These are phyloP conservation scores for Osmozyma mogii DNA, from an alignment of 805 yeast species.

Conservation along the genomic window DNA sequence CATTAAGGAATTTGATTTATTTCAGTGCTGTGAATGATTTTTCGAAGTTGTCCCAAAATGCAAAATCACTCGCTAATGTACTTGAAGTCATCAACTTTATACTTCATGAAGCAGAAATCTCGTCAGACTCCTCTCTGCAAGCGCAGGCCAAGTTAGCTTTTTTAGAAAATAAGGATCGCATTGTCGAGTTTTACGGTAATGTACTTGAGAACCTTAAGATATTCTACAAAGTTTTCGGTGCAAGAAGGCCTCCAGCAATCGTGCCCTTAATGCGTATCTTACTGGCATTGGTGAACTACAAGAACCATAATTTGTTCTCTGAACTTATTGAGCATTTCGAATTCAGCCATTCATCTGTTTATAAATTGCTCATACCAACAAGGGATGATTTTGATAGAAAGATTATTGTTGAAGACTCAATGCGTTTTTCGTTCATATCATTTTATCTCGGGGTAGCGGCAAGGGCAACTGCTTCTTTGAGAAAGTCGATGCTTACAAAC, in stretches of 20 bases:
- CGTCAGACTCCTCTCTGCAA: slow-evolving; percentile 4
- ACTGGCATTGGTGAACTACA: slow-evolving; percentile 40
- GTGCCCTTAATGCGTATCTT: slow-evolving; percentile 57
- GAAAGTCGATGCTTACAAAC: slow-evolving; percentile 59
- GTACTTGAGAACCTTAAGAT: slow-evolving; percentile 50
- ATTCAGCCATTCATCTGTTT: slow-evolving; percentile 50
- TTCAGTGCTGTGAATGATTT: slow-evolving; percentile 45
- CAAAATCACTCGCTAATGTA: slow-evolving; percentile 25
- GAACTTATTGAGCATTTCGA: slow-evolving; percentile 64
- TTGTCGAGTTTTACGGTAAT: slow-evolving; percentile 37
- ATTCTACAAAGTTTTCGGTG: slow-evolving; percentile 59
- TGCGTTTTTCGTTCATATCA: slow-evolving; percentile 51
- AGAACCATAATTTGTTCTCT: slow-evolving; percentile 43
- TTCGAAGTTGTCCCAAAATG: slow-evolving; percentile 36
- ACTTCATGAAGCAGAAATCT: slow-evolving; percentile 11
- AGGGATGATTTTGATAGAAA: slow-evolving; percentile 34
- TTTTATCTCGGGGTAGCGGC: slow-evolving; percentile 53
- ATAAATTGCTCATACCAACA: slow-evolving; percentile 48
- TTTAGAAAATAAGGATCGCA: slow-evolving; percentile 13
- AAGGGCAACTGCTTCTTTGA: slow-evolving; percentile 40
- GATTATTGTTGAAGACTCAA: slow-evolving; percentile 26
- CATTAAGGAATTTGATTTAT: slow-evolving; percentile 36
- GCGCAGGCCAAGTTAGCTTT: slow-evolving; percentile 8
- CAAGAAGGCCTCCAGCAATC: slow-evolving; percentile 49
- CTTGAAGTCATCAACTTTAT: slow-evolving; percentile 19